These are phyloP conservation scores for Cladorrhinum sp. DNA, from an alignment of 2,329 filamentous ascomycete species.

Conservation along the genomic window DNA sequence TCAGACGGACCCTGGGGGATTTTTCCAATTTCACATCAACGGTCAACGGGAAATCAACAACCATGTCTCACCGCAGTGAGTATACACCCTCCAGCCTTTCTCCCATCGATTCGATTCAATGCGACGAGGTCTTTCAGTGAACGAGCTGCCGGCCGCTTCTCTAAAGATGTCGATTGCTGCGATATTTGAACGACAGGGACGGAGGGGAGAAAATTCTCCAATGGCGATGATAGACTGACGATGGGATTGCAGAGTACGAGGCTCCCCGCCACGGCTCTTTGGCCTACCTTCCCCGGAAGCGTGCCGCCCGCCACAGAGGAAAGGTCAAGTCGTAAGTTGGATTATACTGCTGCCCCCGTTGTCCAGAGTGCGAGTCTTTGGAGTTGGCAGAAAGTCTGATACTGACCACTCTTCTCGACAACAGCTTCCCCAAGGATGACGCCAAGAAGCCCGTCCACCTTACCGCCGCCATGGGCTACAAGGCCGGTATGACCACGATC, in stretches of 20 bases:
- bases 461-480: constrained; percentile 98
- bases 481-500: constrained; percentile 99
- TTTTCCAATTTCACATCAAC: constrained; percentile 27
- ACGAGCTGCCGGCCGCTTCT: not conserved
- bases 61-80: constrained; percentile 32
- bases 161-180: constrained; percentile 9
- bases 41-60: constrained; percentile 25
- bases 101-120: constrained; percentile 9
- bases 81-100: constrained; percentile 2
- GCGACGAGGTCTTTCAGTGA: constrained; percentile 1
- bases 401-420: constrained; percentile 19
- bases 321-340: constrained; percentile 93
- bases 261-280: constrained; percentile 79
- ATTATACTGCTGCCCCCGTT: constrained; percentile 8
- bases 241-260: constrained; percentile 28
- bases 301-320: constrained; percentile 88
- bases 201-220: not conserved
- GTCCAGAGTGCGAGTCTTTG: constrained; percentile 13
- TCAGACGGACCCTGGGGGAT: constrained; percentile 24
- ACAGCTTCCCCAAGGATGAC: constrained; percentile 99
- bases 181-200: not conserved
- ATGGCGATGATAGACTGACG: constrained; percentile 18
- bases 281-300: constrained; percentile 85
- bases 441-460: constrained; percentile 99
- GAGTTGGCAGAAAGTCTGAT: constrained; percentile 4